Evolutionary conservation across 2,329 filamentous ascomycete genomes (phyloP), one percentile per base, ranked within the genome.

Genomic region (Fusarium xyrophilum): DNA sequence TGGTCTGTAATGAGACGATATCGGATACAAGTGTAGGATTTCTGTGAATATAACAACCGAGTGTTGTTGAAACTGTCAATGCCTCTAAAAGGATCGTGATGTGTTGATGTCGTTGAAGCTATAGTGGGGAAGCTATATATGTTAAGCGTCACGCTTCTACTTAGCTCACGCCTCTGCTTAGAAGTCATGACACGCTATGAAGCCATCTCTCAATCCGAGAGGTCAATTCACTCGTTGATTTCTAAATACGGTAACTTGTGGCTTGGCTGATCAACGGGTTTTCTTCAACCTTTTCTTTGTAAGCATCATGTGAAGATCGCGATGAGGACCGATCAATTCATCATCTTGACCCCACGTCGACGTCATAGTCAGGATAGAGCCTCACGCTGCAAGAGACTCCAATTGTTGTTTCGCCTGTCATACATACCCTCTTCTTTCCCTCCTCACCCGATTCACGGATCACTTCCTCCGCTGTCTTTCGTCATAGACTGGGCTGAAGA

Each of bases 271-370:
- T 46, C 40, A 28, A 19, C 9, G 13, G 30, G 15, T 13, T 25
- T 19, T 33, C 25, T 27, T 5, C 15, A 33, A 7, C 17, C 33
- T 8, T 43, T 52, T 60, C 28, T 65, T 56, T 56, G 54, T 54
- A 52, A 64, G 56, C 38, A 39, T 28, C 38, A 39, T 28, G 17
- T 13, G 21, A 38, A 42, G 51, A 67, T 69, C 42, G 50, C 30
- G 66, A 69, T 69, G 32, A 55, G 52, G 39, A 46, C 27, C 33
- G 50, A 54, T 65, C 59, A 62, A 68, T 53, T 32, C 63, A 69
- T 69, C 54, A 69, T 68, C 40, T n/a, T 70, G 58, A 69, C 67
- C 55, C 66, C 67, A 65, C 67, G 67, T 70, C 67, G 67, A 69
- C 67, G 67, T 69, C 67, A 69, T 69, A n/a, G n/a, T n/a, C n/a